Evolutionary conservation across 176 grass and related monocot genomes (phyloP).

Genomic region (Avena eriantha): DNA sequence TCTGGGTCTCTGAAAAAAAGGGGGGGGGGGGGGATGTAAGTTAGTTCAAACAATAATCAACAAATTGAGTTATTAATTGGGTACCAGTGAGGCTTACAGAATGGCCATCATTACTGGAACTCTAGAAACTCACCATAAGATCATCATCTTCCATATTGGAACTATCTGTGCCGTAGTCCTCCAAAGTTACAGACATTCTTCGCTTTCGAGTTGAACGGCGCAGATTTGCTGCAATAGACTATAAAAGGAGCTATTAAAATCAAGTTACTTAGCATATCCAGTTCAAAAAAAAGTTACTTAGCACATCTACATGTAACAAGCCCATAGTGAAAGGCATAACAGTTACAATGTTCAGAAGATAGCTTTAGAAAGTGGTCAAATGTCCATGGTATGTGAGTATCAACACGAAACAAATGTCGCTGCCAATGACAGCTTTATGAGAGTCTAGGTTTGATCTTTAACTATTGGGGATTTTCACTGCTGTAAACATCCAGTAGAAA

Average conservation of each 20-base stretch:
- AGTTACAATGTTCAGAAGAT: constrained; percentile 14
- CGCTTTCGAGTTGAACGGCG: constrained; percentile 95
- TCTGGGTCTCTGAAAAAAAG: constrained; percentile 62
- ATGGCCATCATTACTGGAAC: constrained; percentile 23
- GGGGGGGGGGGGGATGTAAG: not conserved
- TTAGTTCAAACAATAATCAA: constrained; percentile 14
- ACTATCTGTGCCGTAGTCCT: constrained; percentile 86
- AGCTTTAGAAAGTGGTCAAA: constrained; percentile 14
- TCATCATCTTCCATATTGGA: constrained; percentile 97
- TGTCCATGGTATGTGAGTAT: not conserved
- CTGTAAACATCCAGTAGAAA: not conserved
- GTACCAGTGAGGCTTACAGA: constrained; percentile 22
- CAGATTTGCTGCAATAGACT: constrained; percentile 86
- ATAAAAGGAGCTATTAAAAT: constrained; percentile 52
- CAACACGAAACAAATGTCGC: not conserved
- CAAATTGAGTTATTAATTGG: not conserved
- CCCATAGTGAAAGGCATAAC: not conserved
- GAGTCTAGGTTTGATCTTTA: not conserved
- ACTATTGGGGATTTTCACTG: not conserved
- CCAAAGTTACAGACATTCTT: constrained; percentile 87
- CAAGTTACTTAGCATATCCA: not conserved
- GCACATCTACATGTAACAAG: constrained; percentile 20
- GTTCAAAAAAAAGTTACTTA: not conserved
- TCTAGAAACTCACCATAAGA: constrained; percentile 79
- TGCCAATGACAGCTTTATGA: constrained; percentile 20